A percentile compares a stretch with the other conserved stretches of the same genome.
These are phyloP conservation scores for Kwoniella sp. DNA, from an alignment of 768 basidiomycete species.

Conservation along the genomic window DNA sequence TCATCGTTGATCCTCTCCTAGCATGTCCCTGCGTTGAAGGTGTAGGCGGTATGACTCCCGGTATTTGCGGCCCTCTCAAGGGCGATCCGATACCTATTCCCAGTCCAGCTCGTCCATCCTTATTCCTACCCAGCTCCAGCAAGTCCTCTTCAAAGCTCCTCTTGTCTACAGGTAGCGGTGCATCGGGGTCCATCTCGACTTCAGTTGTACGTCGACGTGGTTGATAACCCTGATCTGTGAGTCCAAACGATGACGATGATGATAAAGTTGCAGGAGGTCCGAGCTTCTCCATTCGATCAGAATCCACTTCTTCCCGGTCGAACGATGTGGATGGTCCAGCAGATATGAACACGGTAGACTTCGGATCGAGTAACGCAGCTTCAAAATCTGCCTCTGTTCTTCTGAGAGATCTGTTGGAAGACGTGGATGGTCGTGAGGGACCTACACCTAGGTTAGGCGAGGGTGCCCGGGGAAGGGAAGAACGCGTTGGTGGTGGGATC, in stretches of 20 bases:
- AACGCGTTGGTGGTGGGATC: background rate
- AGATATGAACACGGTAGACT: constrained; percentile 29
- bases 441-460: constrained; percentile 15
- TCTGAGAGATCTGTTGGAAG: constrained; percentile 23
- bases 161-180: constrained; percentile 34
- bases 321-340: constrained; percentile 7
- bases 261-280: background rate
- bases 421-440: constrained; percentile 28
- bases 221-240: background rate
- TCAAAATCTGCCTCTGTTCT: constrained; percentile 31
- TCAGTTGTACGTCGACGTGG: background rate
- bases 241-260: background rate
- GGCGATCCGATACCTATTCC: constrained; percentile 9
- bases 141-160: constrained; percentile 45
- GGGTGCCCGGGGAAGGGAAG: constrained; percentile 6
- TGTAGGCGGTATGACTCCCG: constrained; percentile 37
- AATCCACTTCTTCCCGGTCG: constrained; percentile 11
- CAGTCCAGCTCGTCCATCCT: constrained; percentile 4
- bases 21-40: constrained; percentile 18
- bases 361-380: constrained; percentile 27
- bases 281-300: constrained; percentile 1
- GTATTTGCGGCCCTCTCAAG: constrained; percentile 11
- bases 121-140: constrained; percentile 7
- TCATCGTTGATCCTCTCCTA: constrained; percentile 13
- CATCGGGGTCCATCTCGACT: constrained; percentile 14